A percentile compares a stretch with the other conserved stretches of the same genome.
Evolutionary conservation across 2,329 filamentous ascomycete genomes (phyloP).

Genomic region (Aspergillus brunneoviolaceus): DNA sequence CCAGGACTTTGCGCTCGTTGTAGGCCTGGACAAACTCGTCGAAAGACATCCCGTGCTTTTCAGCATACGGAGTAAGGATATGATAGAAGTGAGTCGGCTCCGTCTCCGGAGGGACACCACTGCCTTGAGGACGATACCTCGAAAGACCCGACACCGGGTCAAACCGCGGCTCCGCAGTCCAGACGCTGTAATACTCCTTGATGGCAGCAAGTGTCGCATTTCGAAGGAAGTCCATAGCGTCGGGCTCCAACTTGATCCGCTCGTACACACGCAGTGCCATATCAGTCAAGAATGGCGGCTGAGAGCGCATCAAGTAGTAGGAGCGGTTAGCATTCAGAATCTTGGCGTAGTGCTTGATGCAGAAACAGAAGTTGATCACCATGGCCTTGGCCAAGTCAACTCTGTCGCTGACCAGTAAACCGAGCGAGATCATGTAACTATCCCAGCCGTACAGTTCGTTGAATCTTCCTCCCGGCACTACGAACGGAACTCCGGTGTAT

Average conservation of each 20-base stretch:
- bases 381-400: conserved; percentile 88
- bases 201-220: conserved; percentile 84
- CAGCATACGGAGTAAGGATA: conserved; percentile 74
- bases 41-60: conserved; percentile 81
- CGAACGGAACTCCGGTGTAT: conserved; percentile 80
- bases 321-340: conserved; percentile 95
- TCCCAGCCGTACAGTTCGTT: conserved; percentile 99
- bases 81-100: conserved; percentile 85
- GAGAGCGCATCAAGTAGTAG: conserved; percentile 91
- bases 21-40: conserved; percentile 85
- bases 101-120: conserved; percentile 87
- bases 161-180: conserved; percentile 74
- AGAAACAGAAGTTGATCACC: conserved; percentile 96
- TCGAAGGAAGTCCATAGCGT: conserved; percentile 76
- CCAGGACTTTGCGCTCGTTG: conserved; percentile 71
- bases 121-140: conserved; percentile 77
- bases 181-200: conserved; percentile 92
- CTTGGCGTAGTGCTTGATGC: conserved; percentile 97
- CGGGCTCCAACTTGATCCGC: conserved; percentile 82
- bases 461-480: conserved; percentile 96
- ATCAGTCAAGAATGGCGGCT: conserved; percentile 95
- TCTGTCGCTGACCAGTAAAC: conserved; percentile 80
- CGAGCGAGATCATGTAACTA: conserved; percentile 96
- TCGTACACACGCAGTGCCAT: conserved; percentile 95
- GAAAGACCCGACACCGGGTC: conserved; percentile 78